Evolutionary conservation across 2,329 filamentous ascomycete species (phyloP), one percentile per base, ranked within the genome.

Genomic region (Fusarium sp.): DNA sequence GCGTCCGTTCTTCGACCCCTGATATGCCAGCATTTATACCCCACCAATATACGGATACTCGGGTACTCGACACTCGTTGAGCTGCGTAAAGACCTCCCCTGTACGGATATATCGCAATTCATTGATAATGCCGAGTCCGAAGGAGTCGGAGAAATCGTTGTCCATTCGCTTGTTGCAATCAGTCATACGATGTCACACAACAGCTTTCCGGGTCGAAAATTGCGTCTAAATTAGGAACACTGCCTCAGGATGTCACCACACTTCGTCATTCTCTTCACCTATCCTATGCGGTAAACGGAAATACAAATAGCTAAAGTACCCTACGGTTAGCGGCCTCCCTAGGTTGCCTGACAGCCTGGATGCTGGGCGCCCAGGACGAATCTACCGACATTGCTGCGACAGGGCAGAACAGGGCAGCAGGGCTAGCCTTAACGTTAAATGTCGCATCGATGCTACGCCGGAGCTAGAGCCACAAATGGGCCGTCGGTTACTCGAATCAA

Each of bases 351-450:
- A 12, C 18, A 21, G 13, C 11, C 7, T 46, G 25, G 18, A 11
- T 14, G 4, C 30, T 39, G n/a, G 14, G 10, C 5, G 13, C 11
- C 31, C 34, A 18, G 6, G 37, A 23, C 8, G 23, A 26, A 37
- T n/a, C 49, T 51, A 13, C 49, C 31, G 31, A 41, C 49, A 52
- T 52, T 39, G 25, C 39, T 30, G 25, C 21, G 6, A n/a, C 51
- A 23, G 37, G 50, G n/a, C 14, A 44, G 19, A 21, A 44, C 19
- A 21, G 42, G n/a, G 42, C 42, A 21, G 23, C 44, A 25, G 49
- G 49, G 49, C 49, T 52, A 52, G 49, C 49, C 49, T 52, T 52
- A 52, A 25, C 49, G 31, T 52, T 28, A 21, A 21, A 39, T 37
- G 56, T 62, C 23, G 21, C 7, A 46, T 62, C 6, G 10, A 39